Evolutionary conservation across 768 basidiomycete species (phyloP), one percentile per base, ranked within the genome.

Genomic region (Lanmaoa rubissima): DNA sequence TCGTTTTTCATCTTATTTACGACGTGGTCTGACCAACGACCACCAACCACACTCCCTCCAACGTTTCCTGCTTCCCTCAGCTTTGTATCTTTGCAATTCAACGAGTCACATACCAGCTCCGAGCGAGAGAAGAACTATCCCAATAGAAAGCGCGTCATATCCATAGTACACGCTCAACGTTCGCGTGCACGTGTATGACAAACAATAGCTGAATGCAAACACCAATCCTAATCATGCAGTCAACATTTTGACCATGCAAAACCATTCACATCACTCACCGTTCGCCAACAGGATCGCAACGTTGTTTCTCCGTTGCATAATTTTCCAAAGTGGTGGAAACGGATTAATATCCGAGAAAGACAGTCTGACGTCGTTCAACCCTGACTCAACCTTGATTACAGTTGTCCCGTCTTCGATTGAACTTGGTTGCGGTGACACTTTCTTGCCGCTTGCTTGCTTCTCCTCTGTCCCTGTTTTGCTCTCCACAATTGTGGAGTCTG

Each of bases 261-360:
- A 54, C 10, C 0, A 21, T 26, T 35, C 17, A 38, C 16, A 24
- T 48, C 4, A 49, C 62, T 44, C 40, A 63, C 67, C 71, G 36
- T 69, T 61, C 9, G 59, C 32, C 57, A 79, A 41, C 55, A 93
- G 74, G 53, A 88, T 84, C 1, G 79, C 69, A 9, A 89, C 48
- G 58, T 95, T 97, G 62, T 91, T 88, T 48, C 72, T 77, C 39
- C 83, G 76, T 16, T 78, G 76, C 24, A 92, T 59, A 26, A 92
- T 81, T 32, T 76, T 66, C 50, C 73, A 68, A 47, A 92, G 78
- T 1, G 88, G 87, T 46, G 77, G 78, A 48, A 90, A 65, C 0
- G 90, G 90, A 65, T 91, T 92, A n/a, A 93, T 76, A 61, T 93
- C 91, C 55, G 69, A 78, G 5, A 92, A 59, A 8, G 85, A 80